Percentiles rank a stretch among this genome's conserved stretches.
phyloP scores from a whole-genome alignment of 1,284 basidiomycete species.

The Gymnopus androsaceus region DNA sequence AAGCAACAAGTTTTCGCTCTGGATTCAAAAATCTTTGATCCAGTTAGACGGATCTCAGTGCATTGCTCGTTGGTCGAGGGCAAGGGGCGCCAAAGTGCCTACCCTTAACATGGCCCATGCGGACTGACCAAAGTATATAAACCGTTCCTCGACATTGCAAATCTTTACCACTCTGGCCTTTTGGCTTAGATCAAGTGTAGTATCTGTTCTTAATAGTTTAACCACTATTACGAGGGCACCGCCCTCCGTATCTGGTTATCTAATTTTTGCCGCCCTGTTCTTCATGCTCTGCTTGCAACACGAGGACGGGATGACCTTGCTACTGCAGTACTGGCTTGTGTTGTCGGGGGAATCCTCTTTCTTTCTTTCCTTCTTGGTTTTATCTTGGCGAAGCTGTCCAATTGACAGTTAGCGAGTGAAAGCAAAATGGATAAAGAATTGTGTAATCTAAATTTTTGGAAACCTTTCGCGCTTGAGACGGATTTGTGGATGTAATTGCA shows the following conservation, averaged over 20 bases:
- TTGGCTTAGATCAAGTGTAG: constrained; percentile 86
- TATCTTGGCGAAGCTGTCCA: background rate
- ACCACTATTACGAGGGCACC: constrained; percentile 45
- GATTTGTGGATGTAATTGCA: too few species aligned
- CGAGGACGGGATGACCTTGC: constrained; percentile 17
- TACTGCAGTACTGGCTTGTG: constrained; percentile 16
- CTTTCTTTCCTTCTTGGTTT: constrained; percentile 10
- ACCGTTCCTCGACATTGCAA: background rate
- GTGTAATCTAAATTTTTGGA: too few species aligned
- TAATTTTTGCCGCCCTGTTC: constrained; percentile 22
- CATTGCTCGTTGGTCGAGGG: too few species aligned
- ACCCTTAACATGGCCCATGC: background rate
- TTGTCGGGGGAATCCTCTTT: constrained; percentile 12
- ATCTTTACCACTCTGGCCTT: constrained; percentile 70
- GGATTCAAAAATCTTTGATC: background rate
- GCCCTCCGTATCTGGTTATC: constrained; percentile 22
- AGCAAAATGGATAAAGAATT: too few species aligned
- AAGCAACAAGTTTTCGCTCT: too few species aligned
- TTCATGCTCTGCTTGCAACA: constrained; percentile 16
- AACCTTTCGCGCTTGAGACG: too few species aligned
- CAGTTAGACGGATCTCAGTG: background rate
- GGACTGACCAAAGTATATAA: background rate
- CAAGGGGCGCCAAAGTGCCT: too few species aligned
- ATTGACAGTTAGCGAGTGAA: constrained; percentile 5
- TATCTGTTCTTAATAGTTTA: constrained; percentile 73